Base-by-base conservation (phyloP, 2,329 filamentous ascomycete genomes). In the Aureobasidium sp. region DNA sequence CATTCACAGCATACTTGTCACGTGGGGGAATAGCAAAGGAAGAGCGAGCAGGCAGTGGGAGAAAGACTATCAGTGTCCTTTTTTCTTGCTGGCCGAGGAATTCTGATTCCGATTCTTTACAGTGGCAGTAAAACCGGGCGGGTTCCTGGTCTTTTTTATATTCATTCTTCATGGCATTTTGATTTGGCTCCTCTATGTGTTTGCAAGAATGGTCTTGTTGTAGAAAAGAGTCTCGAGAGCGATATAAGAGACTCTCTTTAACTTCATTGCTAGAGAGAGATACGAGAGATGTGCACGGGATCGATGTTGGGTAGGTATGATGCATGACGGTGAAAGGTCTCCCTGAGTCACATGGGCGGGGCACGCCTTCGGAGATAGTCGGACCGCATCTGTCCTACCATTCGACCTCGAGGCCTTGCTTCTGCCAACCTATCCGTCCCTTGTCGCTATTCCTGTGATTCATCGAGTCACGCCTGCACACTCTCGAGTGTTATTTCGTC, bases 341-440 rank as follows among this genome's bases (percentile, higher is more conserved):
- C 13, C 25, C 33, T 43, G 51, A 55, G 51, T 55, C 51, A 55
- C 51, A 55, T 55, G 51, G 37, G 23, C n/a, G 19, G 25, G 51
- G 15, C 23, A 50, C 46, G 8, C 17, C n/a, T 8, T 53, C 49
- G 49, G 49, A 33, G 49, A 40, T 40, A 53, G 23, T 53, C 49
- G 49, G 27, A 37, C 37, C 37, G 51, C 43, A 55, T 55, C 51
- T 55, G 37, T 55, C 37, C 51, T 38, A 38, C 50, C 49, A 40
- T 17, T 19, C 49, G 15, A 53, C 49, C 49, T 53, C 49, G n/a
- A 37, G 11, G 37, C 13, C 51, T 42, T n/a, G 21, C 23, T 58
- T 49, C 60, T 59, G n/a, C n/a, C n/a, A n/a, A n/a, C n/a, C n/a
- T n/a, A 40, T 23, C 46, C 37, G 42, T 31, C 49, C 59, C n/a